phyloP scores from a whole-genome alignment of 1,139 yeast species.

The Pichia sp. region DNA sequence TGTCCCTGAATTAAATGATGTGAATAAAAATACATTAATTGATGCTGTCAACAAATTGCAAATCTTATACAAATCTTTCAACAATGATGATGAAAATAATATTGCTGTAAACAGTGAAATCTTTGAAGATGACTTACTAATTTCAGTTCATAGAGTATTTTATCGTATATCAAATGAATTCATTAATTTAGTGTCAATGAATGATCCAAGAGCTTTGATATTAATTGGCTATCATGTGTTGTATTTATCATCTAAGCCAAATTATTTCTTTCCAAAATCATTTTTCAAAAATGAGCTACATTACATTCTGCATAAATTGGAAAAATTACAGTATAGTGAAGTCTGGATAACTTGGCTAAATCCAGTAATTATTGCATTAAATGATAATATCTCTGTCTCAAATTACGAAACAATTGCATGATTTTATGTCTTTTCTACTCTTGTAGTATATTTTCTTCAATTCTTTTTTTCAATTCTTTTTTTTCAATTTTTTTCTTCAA shows the following conservation, averaged over 20 bases:
- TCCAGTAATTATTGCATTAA: constrained; percentile 16
- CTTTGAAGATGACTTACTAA: constrained; percentile 20
- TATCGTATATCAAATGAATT: constrained; percentile 21
- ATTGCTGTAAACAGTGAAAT: too few relatives aligned
- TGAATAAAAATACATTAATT: not conserved
- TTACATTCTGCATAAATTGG: constrained; percentile 18
- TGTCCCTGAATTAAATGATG: not conserved
- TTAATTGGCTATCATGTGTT: constrained; percentile 24
- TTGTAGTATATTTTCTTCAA: too few relatives aligned
- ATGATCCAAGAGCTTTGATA: constrained; percentile 28
- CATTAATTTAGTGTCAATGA: constrained; percentile 18
- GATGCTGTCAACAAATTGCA: not conserved
- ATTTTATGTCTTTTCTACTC: too few relatives aligned
- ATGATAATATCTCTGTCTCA: not conserved
- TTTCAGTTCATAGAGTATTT: constrained; percentile 21
- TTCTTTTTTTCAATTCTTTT: too few relatives aligned
- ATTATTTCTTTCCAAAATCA: constrained; percentile 17
- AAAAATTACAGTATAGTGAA: constrained; percentile 12
- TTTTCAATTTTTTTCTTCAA: too few relatives aligned
- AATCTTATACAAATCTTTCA: not conserved
- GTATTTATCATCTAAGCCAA: constrained; percentile 16
- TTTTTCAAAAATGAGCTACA: constrained; percentile 8
- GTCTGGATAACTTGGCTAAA: constrained; percentile 25
- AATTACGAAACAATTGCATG: too few relatives aligned
- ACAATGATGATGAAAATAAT: not conserved